Base-by-base conservation (phyloP, 495 filamentous ascomycete species). In the Articulospora tetracladia region DNA sequence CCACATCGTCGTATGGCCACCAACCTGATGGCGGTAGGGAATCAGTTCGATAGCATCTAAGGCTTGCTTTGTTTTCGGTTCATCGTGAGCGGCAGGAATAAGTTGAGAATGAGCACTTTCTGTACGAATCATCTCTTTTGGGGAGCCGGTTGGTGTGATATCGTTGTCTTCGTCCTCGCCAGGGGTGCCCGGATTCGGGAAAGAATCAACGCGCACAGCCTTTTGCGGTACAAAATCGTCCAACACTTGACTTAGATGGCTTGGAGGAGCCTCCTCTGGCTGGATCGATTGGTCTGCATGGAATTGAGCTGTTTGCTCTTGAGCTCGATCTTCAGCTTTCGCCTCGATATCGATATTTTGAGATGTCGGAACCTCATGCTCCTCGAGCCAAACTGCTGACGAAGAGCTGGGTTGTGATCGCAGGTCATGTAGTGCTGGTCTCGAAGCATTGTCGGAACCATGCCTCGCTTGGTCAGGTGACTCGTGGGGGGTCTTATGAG, bases 21-120 rank as follows among this genome's bases (percentile, higher is more conserved):
- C 94, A 56, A 98, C 94, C 70, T 98, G 94, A 72, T 98, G 94
- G 47, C 90, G 89, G 71, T 97, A 98, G 4, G 94, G 94, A 62
- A 97, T 97, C 62, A 98, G 77, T 71, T 97, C 93, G 63, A 98
- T 95, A 13, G 93, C 93, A 19, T 93, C 91, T 23, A 95, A 73
- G 17, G 93, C 92, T 58, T 80, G 85, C 74, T 70, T 78, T 67
- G 55, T 52, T 34, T 70, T 70, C 58, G 66, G 61, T 58, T 44
- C 39, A 11, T 44, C 39, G 6, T 78, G 73, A 57, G 78, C 75
- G 11, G 77, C 77, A 63, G 79, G 76, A 26, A 77, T 62, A 55
- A 74, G 69, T 70, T 69, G 50, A 65, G 71, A 73, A 39, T 32
- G 13, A 60, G 66, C 53, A 66, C 73, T 61, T 58, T 69, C 25